Percentiles rank a stretch among this genome's conserved stretches.
Conservation (phyloP, 208 protist species). For the Borovskyia barvae region DNA sequence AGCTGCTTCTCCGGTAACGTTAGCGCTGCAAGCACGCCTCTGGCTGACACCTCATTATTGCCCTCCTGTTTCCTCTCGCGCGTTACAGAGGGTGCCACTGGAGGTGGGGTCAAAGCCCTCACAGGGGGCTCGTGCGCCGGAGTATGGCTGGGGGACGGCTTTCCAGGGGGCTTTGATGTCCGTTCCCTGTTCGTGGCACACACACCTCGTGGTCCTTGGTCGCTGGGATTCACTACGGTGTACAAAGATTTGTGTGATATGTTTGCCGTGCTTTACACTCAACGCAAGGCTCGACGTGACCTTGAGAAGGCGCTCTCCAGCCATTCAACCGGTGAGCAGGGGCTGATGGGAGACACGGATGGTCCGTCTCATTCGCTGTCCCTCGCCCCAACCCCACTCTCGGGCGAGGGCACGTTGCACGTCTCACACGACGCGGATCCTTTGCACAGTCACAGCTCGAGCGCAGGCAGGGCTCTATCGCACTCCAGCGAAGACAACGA, state of each 20-base stretch:
- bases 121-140: neutral
- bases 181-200: slow-evolving; percentile 39
- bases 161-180: slow-evolving; percentile 19
- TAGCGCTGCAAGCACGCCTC: no score
- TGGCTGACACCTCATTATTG: no score
- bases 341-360: neutral
- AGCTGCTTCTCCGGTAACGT: neutral
- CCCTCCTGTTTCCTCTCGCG: no score
- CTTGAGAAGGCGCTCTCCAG: slow-evolving; percentile 32
- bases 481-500: slow-evolving; percentile 1
- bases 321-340: neutral
- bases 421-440: slow-evolving; percentile 6
- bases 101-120: no score
- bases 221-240: slow-evolving; percentile 19
- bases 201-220: slow-evolving; percentile 44
- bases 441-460: neutral
- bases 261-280: slow-evolving; percentile 26
- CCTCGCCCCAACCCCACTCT: slow-evolving; percentile 11
- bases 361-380: slow-evolving; percentile 3
- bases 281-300: slow-evolving; percentile 36
- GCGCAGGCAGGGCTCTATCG: neutral
- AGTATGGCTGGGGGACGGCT: slow-evolving; percentile 16
- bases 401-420: neutral
- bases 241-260: slow-evolving; percentile 50
- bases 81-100: no score